A percentile compares a stretch with the other conserved stretches of the same genome.
Conservation (phyloP, 371 early-diverging fungal species). For the Phascolomyces articulosus region DNA sequence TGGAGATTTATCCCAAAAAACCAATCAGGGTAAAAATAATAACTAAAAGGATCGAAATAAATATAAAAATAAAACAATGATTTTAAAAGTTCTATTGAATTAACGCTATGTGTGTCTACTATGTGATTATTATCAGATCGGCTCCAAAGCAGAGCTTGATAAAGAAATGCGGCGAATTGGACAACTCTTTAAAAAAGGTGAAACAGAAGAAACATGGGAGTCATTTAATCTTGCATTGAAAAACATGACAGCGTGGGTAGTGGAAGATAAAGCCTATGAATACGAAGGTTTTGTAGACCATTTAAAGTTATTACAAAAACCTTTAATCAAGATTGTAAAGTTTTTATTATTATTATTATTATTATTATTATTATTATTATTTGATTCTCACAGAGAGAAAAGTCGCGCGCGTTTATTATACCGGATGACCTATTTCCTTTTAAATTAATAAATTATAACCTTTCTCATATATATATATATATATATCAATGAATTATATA, state of each 20-base stretch:
- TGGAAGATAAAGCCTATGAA: slow-evolving; percentile 22
- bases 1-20: slow-evolving; percentile 13
- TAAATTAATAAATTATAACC: too few species aligned
- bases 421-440: slow-evolving; percentile 3
- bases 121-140: slow-evolving; percentile 18
- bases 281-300: slow-evolving; percentile 34
- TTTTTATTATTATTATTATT: slow-evolving; percentile 1
- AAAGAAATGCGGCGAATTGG: slow-evolving; percentile 35
- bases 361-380: not conserved
- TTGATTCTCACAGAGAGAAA: not conserved
- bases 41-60: too few species aligned
- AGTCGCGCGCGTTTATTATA: not conserved
- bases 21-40: slow-evolving; percentile 11
- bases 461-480: too few species aligned
- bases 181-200: slow-evolving; percentile 27
- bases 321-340: slow-evolving; percentile 34
- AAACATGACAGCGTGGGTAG: slow-evolving; percentile 28
- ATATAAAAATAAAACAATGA: too few species aligned
- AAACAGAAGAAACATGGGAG: slow-evolving; percentile 46
- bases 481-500: too few species aligned
- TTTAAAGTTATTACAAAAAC: slow-evolving; percentile 31
- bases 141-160: slow-evolving; percentile 35
- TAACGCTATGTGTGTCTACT: not conserved
- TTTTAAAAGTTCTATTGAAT: too few species aligned
- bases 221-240: slow-evolving; percentile 33